Evolutionary conservation across 2,329 filamentous ascomycete genomes (phyloP), one percentile per base, ranked within the genome.

Genomic region (Endoconidiophora laricicola): DNA sequence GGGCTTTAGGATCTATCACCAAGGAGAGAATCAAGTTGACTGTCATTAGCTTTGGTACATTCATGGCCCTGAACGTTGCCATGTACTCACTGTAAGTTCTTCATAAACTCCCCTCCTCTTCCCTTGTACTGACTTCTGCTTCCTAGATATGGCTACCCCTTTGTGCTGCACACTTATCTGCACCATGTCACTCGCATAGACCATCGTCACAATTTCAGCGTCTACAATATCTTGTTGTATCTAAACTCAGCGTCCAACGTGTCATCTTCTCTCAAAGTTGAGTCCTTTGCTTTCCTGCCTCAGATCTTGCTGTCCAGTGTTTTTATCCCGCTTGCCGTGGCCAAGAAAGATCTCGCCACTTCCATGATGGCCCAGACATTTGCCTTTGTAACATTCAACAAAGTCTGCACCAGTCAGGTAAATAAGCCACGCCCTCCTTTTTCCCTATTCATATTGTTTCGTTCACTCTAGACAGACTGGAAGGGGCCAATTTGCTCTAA

Each of bases 361-460:
- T 81, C 85, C 4, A 88, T 96, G 84, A 75, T 96, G 54, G 86
- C 86, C 3, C 91, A 98, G 66, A 96, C 91, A 0, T 94, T 95
- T 65, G 86, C 90, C 0, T 98, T 98, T 64, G 91, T 96, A 3
- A 81, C 87, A 0, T 96, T 96, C 58, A 98, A 98, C 68, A 98
- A 98, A 69, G 91, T 98, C 55, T 96, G 90, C 72, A 98, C 91
- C 2, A 94, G 87, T 60, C 90, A 96, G 74, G 86, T 91, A 74
- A 55, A 73, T 61, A 12, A 22, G 39, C 5, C 7, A 22, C n/a
- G 9, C 26, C 22, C 16, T 50, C 36, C 16, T 18, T 40, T 18
- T 10, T 3, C 6, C 16, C 16, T 2, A 18, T 18, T 18, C 16
- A 18, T 18, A 18, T 18, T 18, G 16, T 18, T 18, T 18, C 16